phyloP scores from a whole-genome alignment of 2,329 filamentous ascomycete species.

The Tolypocladium album region DNA sequence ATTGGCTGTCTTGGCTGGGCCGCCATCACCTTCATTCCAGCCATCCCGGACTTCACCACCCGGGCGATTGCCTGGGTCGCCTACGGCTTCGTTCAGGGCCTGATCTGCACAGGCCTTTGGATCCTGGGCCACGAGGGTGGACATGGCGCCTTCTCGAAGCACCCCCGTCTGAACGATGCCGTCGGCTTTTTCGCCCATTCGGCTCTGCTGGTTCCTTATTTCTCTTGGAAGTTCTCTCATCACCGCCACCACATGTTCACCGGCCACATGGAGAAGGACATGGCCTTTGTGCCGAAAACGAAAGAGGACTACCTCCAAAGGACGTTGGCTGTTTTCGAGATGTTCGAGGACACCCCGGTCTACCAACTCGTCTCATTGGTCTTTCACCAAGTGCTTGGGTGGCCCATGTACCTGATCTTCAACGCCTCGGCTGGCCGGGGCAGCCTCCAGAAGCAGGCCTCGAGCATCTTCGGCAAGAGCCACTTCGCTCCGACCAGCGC shows the following conservation, averaged over 20 bases:
- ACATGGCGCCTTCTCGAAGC: conserved; percentile 53
- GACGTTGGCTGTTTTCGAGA: not conserved
- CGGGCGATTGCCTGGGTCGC: conserved; percentile 41
- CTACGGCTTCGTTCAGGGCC: conserved; percentile 55
- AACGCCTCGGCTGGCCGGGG: not conserved
- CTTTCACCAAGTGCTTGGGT: not conserved
- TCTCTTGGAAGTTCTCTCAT: conserved; percentile 63
- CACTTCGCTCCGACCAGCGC: conserved; percentile 52
- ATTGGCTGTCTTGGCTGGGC: not conserved
- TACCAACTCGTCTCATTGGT: not conserved
- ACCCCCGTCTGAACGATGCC: conserved; percentile 46
- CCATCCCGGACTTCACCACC: not conserved
- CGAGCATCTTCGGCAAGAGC: conserved; percentile 26
- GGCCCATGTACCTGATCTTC: not conserved
- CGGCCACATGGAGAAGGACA: conserved; percentile 58
- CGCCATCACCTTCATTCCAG: not conserved
- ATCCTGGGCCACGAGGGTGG: conserved; percentile 62
- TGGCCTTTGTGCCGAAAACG: conserved; percentile 47
- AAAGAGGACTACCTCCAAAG: conserved; percentile 20
- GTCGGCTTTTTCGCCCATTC: conserved; percentile 55
- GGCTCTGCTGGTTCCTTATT: conserved; percentile 56
- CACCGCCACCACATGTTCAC: conserved; percentile 58
- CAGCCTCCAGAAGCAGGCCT: not conserved
- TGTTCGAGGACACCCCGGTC: not conserved
- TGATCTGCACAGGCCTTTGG: conserved; percentile 59